Evolutionary conservation across 495 filamentous ascomycete genomes (phyloP).

Genomic region (Evernia prunastri): DNA sequence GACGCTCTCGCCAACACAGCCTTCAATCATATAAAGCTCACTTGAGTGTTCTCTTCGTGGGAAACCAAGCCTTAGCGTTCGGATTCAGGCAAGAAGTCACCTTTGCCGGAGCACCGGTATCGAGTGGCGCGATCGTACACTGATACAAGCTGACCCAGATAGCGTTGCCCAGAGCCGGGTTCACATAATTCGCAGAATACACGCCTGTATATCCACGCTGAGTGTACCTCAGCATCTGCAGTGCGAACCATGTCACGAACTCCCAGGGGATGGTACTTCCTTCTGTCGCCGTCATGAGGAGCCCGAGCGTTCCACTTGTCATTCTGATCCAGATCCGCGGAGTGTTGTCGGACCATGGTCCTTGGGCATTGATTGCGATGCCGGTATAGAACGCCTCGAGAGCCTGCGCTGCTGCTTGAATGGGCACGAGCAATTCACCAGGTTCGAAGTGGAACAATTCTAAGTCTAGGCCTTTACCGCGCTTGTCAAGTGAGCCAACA

Average conservation of each 20-base stretch:
- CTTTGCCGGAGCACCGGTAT: not conserved
- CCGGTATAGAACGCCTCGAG: not conserved
- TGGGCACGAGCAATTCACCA: not conserved
- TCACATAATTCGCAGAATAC: not conserved
- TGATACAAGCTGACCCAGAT: not conserved
- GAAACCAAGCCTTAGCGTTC: not conserved
- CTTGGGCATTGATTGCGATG: not conserved
- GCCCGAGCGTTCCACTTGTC: not conserved
- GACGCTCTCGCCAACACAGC: not conserved
- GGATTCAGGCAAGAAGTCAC: not conserved
- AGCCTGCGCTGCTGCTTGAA: not conserved
- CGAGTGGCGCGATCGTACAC: not conserved
- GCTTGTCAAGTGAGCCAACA: not conserved
- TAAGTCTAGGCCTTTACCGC: not conserved
- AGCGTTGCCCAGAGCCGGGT: not conserved
- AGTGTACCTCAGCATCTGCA: not conserved
- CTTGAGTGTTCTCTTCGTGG: not conserved
- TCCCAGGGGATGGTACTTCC: slow-evolving; percentile 4
- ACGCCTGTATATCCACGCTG: not conserved
- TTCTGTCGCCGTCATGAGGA: slow-evolving; percentile 3
- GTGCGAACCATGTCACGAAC: slow-evolving; percentile 3
- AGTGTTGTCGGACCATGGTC: not conserved
- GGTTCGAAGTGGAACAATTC: not conserved
- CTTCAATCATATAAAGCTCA: not conserved
- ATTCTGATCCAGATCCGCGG: slow-evolving; percentile 5